Conservation (phyloP, 345 rosid species). For the Melastoma malabathricum region DNA sequence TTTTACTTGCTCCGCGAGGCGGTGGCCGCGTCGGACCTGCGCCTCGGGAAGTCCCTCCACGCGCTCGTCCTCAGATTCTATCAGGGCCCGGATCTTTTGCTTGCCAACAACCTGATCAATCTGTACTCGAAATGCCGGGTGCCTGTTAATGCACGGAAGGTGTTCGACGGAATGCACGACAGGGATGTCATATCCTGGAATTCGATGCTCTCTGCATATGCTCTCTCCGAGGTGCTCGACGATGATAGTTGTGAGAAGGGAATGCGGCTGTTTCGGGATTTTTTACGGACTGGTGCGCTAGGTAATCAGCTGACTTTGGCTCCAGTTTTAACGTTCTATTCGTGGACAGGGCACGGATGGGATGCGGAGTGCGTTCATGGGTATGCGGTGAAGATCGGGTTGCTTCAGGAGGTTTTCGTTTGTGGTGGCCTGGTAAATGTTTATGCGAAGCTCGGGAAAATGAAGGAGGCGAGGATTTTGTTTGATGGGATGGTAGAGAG, state of each 20-base stretch:
- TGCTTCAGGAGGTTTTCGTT: conserved; percentile 33
- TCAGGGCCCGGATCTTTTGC: conserved; percentile 27
- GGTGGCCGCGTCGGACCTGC: conserved; percentile 27
- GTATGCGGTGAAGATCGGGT: conserved; percentile 43
- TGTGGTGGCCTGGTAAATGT: conserved; percentile 39
- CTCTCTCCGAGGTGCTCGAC: conserved; percentile 16
- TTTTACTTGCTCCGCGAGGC: conserved; percentile 42
- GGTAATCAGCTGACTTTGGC: conserved; percentile 36
- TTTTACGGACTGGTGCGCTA: conserved; percentile 18
- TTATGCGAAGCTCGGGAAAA: conserved; percentile 30
- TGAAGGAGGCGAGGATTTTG: conserved; percentile 31
- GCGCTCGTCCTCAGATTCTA: conserved; percentile 25
- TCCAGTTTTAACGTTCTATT: conserved; percentile 40
- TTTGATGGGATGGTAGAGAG: conserved; percentile 30
- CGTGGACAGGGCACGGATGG: conserved; percentile 29
- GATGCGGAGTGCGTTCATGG: conserved; percentile 40
- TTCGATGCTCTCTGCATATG: conserved; percentile 41
- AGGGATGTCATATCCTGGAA: conserved; percentile 52
- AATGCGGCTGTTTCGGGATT: conserved; percentile 23
- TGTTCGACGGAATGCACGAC: conserved; percentile 39
- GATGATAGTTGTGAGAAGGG: conserved; percentile 19
- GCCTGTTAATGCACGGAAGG: conserved; percentile 27
- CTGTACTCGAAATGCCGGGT: conserved; percentile 43
- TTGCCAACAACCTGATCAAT: conserved; percentile 36
- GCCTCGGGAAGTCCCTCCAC: conserved; percentile 33